phyloP scores from a whole-genome alignment of 2,329 filamentous ascomycete species.

The Berkeleyomyces rouxiae region DNA sequence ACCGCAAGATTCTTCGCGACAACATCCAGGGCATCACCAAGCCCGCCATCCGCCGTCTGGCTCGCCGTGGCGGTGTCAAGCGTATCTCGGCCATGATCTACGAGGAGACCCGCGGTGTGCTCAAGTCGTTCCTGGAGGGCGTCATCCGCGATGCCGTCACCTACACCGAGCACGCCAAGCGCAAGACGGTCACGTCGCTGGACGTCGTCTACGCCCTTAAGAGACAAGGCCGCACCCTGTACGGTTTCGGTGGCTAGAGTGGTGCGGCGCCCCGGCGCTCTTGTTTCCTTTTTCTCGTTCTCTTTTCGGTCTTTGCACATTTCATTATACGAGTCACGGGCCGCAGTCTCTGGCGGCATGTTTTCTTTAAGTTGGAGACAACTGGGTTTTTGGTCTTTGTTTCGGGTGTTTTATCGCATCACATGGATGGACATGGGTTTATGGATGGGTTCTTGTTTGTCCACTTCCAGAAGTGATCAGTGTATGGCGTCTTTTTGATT shows the following conservation, averaged over 20 bases:
- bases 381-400: constrained; percentile 24
- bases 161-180: constrained; percentile 67
- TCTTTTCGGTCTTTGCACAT: constrained; percentile 5
- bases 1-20: constrained; percentile 98
- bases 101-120: constrained; percentile 61
- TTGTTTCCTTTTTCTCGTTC: constrained; percentile 11
- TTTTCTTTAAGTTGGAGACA: constrained; percentile 13
- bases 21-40: constrained; percentile 99
- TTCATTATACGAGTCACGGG: constrained; percentile 16
- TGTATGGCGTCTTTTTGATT: constrained; percentile 11
- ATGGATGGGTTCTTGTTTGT: constrained; percentile 15
- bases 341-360: constrained; percentile 11
- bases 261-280: constrained; percentile 14
- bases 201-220: constrained; percentile 53
- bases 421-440: constrained; percentile 26
- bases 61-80: constrained; percentile 98
- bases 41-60: constrained; percentile 95
- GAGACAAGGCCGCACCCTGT: constrained; percentile 59
- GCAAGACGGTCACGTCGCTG: constrained; percentile 59
- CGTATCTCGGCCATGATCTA: constrained; percentile 95
- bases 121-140: constrained; percentile 63
- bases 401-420: constrained; percentile 28
- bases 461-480: constrained; percentile 13
- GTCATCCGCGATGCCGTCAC: constrained; percentile 64
- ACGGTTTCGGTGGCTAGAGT: constrained; percentile 74